phyloP scores from a whole-genome alignment of 2,329 filamentous ascomycete genomes.

The Stachybotrys elegans region DNA sequence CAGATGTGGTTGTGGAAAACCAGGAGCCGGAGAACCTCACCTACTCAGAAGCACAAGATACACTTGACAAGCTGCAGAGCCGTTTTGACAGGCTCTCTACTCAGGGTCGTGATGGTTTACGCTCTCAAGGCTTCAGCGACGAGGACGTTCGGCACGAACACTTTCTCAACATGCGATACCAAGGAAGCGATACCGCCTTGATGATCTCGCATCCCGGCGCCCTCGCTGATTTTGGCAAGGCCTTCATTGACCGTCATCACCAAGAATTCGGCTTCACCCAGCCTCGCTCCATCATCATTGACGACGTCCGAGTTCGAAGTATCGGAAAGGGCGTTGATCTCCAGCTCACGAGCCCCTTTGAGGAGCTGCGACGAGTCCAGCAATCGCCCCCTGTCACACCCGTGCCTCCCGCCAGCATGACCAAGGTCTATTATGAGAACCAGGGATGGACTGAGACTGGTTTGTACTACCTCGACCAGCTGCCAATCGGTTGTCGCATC shows the following conservation, averaged over 20 bases:
- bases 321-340: neutral
- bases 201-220: slow-evolving; percentile 24
- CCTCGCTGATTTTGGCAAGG: slow-evolving; percentile 55
- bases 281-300: slow-evolving; percentile 33
- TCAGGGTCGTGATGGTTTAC: neutral
- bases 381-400: too few species aligned
- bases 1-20: slow-evolving; percentile 34
- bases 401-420: too few species aligned
- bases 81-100: too few species aligned
- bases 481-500: neutral
- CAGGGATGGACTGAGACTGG: neutral
- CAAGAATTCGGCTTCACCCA: slow-evolving; percentile 65
- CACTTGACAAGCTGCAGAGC: neutral
- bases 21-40: slow-evolving; percentile 24
- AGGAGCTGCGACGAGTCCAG: too few species aligned
- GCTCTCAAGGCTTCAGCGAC: neutral
- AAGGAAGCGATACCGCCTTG: slow-evolving; percentile 35
- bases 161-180: slow-evolving; percentile 38
- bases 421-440: slow-evolving; percentile 14
- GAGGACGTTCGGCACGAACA: slow-evolving; percentile 34
- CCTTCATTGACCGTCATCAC: slow-evolving; percentile 65
- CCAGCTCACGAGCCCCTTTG: slow-evolving; percentile 8
- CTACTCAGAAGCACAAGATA: slow-evolving; percentile 11
- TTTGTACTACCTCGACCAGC: neutral
- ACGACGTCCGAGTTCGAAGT: slow-evolving; percentile 34